Base-by-base conservation (phyloP, 176 grass and related monocot genomes). In the Ensete glaucum region DNA sequence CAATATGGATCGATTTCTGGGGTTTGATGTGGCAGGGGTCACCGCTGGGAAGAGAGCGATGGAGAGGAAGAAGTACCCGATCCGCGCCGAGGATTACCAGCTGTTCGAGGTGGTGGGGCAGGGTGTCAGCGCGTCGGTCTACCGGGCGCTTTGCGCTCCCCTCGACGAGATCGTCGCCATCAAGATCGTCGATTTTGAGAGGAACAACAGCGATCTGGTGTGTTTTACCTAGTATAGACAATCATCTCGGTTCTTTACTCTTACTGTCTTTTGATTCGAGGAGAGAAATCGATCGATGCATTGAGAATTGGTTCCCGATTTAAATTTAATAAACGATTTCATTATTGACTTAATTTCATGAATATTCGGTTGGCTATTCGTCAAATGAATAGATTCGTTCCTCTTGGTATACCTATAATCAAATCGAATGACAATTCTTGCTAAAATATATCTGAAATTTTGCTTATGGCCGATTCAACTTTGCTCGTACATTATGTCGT, bases 161-260 rank as follows among this genome's bases (percentile, higher is more conserved):
- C 73, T 94, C 17, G 43, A 79, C 11, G 86, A 99, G 86, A 64
- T 85, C 64, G 84, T 99, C 53, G 90, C 95, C 57, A 88, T 99
- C 80, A 99, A 99, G 86, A 83, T 99, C 67, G 82, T 99, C 65
- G 95, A 99, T 76, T 91, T 99, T 69, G 95, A 94, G 75, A 89
- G 84, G 64, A 85, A 87, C 19, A 99, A 91, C 80, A 99, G 90
- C 78, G 90, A 94, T 81, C 84, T 99, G 88, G 95, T 94, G 85
- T 71, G 16, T 10, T 9, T 50, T 23, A 43, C 6, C 34, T 43
- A 43, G 34, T 43, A 43, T 43, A 6, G 4, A 43, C 34, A 43
- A 43, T 43, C 34, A 43, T 43, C 34, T 43, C 34, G 34, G 34
- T 43, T 6, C 34, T 43, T 6, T 43, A 43, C 34, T 43, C 34